phyloP scores from a whole-genome alignment of 192 early-diverging fungal genomes.

The Coemansia sp. region DNA sequence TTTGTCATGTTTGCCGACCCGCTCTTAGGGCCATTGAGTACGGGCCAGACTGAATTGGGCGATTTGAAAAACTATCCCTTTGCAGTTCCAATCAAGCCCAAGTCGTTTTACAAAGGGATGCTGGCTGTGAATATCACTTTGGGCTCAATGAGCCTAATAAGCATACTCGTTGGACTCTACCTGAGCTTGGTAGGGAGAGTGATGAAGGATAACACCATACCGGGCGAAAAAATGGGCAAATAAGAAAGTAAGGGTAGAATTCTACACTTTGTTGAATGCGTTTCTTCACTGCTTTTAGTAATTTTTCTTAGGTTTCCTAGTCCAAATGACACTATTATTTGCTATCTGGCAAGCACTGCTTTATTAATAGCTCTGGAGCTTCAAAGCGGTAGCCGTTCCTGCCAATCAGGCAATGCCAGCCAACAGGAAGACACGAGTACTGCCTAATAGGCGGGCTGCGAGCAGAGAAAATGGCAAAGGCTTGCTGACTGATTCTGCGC shows the following conservation, averaged over 20 bases:
- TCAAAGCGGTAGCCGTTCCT: too few relatives aligned
- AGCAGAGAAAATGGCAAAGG: too few relatives aligned
- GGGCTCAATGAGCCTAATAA: neutral
- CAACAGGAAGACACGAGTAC: too few relatives aligned
- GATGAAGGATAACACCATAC: neutral
- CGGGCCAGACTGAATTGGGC: neutral
- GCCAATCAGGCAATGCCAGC: too few relatives aligned
- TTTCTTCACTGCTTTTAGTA: too few relatives aligned
- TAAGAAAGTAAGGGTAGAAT: neutral
- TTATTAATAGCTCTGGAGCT: too few relatives aligned
- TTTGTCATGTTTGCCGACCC: conserved; percentile 4
- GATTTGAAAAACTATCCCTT: conserved; percentile 5
- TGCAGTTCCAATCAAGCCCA: conserved; percentile 1
- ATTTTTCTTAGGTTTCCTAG: too few relatives aligned
- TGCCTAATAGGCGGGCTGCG: too few relatives aligned
- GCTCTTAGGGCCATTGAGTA: neutral
- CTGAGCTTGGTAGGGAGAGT: neutral
- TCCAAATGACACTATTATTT: too few relatives aligned
- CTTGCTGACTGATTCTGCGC: too few relatives aligned
- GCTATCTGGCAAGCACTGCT: too few relatives aligned
- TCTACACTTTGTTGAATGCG: neutral
- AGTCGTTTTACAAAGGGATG: neutral
- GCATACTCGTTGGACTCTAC: neutral
- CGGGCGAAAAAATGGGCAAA: neutral
- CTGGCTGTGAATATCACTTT: neutral